Evolutionary conservation across 805 yeast species (phyloP).

Genomic region (Pichia rugopelliculosa): DNA sequence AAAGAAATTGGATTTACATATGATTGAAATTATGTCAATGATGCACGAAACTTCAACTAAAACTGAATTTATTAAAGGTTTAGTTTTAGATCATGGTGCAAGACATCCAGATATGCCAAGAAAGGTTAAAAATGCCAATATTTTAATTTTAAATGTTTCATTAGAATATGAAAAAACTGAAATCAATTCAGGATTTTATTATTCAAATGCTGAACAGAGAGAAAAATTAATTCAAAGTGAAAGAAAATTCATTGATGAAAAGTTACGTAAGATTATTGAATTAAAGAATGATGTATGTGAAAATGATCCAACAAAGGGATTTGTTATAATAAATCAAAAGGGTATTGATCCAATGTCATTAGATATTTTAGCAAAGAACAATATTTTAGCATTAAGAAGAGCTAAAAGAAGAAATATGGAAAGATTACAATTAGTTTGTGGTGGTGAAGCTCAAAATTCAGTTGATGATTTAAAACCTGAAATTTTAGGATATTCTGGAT

Average conservation of each 20-base stretch:
- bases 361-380: conserved; percentile 87
- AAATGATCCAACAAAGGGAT: conserved; percentile 60
- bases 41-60: conserved; percentile 84
- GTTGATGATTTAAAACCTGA: conserved; percentile 84
- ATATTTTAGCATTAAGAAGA: conserved; percentile 89
- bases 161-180: conserved; percentile 97
- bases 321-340: conserved; percentile 94
- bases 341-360: conserved; percentile 98
- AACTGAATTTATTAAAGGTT: conserved; percentile 75
- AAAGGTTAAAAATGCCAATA: conserved; percentile 70
- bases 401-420: conserved; percentile 99
- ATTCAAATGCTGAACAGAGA: conserved; percentile 92
- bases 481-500: conserved; percentile 81
- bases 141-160: conserved; percentile 86
- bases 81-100: conserved; percentile 96
- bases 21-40: conserved; percentile 98
- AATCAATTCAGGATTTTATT: conserved; percentile 92
- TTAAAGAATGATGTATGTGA: conserved; percentile 90
- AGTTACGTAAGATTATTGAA: conserved; percentile 83
- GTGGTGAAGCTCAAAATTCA: conserved; percentile 96
- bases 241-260: conserved; percentile 90
- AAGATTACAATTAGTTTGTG: conserved; percentile 90
- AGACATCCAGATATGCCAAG: conserved; percentile 99
- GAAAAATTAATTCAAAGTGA: conserved; percentile 91
- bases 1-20: conserved; percentile 70